A percentile compares a stretch with the other conserved stretches of the same genome.
Evolutionary conservation across 164 flowering plant genomes (phyloP).

Genomic region (Euptelea pleiosperma): DNA sequence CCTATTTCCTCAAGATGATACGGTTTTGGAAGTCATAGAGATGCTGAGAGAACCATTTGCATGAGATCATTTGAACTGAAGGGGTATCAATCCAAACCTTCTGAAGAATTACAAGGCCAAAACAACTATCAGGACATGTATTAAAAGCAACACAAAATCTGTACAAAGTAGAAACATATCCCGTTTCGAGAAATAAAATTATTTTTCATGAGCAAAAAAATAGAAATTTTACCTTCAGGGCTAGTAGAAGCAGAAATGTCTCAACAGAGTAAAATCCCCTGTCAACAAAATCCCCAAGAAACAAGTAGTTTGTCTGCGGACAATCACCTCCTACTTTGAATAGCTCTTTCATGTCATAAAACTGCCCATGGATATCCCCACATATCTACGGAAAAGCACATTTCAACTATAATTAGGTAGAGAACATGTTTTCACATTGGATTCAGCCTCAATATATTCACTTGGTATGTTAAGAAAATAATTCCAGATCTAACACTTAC

Average conservation of each 20-base stretch:
- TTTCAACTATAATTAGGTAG: neutral
- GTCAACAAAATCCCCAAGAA: conserved; percentile 98
- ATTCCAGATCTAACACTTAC: neutral
- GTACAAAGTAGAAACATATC: neutral
- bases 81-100: neutral
- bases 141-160: neutral
- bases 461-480: neutral
- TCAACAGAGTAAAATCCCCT: conserved; percentile 98
- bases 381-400: conserved; percentile 58
- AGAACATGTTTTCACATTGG: too few species aligned
- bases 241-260: conserved; percentile 91
- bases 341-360: conserved; percentile 98
- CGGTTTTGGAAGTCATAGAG: neutral
- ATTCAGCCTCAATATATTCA: neutral
- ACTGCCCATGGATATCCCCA: conserved; percentile 98
- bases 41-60: neutral
- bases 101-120: neutral
- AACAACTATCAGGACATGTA: neutral
- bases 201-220: neutral
- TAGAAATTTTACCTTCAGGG: conserved; percentile 62
- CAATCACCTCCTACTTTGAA: conserved; percentile 99
- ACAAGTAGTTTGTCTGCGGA: conserved; percentile 95
- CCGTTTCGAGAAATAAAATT: neutral
- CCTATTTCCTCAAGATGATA: too few species aligned
- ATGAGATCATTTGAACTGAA: neutral